Percentiles rank a stretch among this genome's conserved stretches.
Evolutionary conservation across 345 rosid genomes (phyloP).

Genomic region (Firmiana major): DNA sequence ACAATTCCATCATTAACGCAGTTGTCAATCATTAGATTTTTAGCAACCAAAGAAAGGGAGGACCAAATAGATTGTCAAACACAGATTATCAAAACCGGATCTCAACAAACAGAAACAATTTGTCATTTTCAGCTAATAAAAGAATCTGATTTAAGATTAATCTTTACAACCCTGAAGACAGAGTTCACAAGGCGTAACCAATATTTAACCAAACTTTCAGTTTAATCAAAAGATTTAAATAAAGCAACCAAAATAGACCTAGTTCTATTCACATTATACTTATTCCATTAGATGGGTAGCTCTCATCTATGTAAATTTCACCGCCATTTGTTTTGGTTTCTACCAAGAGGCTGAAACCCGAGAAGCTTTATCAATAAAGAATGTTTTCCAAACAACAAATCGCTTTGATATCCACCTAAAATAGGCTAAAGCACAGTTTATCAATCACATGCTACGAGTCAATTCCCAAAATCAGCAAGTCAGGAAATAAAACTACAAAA

Average conservation of each 20-base stretch:
- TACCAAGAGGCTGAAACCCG: not conserved
- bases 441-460: not conserved
- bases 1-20: conserved; percentile 17
- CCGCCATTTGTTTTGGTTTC: not conserved
- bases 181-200: not conserved
- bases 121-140: not conserved
- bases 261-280: not conserved
- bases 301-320: not conserved
- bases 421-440: not conserved
- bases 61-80: conserved; percentile 18
- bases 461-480: not conserved
- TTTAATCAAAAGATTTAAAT: not conserved
- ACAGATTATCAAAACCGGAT: not conserved
- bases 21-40: conserved; percentile 9
- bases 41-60: conserved; percentile 5
- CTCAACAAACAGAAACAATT: not conserved
- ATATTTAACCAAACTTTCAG: not conserved
- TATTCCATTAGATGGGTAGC: not conserved
- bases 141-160: not conserved
- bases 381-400: not conserved
- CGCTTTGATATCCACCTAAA: not conserved
- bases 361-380: not conserved
- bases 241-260: not conserved
- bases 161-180: not conserved
- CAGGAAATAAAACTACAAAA: not conserved